These are phyloP conservation scores for Sphaerulina populicola DNA, from an alignment of 2,329 filamentous ascomycete species.

Conservation along the genomic window DNA sequence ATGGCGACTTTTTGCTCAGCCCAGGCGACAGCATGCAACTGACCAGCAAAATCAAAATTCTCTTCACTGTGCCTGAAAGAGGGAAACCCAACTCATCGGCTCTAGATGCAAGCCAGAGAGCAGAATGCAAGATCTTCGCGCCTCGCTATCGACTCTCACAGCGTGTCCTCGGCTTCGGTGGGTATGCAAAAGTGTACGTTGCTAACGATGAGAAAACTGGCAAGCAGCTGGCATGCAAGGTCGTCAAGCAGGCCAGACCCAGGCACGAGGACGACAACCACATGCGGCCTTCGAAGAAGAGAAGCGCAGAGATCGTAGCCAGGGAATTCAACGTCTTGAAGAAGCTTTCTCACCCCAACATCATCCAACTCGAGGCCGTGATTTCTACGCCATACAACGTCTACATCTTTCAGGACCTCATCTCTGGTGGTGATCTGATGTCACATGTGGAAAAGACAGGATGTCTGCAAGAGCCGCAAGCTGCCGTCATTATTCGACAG, in stretches of 20 bases:
- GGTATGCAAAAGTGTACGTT: conserved; percentile 48
- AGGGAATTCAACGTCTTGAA: conserved; percentile 45
- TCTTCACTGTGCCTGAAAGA: conserved; percentile 13
- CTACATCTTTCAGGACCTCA: conserved; percentile 54
- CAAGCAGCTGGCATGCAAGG: conserved; percentile 61
- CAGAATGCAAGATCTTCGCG: conserved; percentile 33
- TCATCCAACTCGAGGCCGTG: conserved; percentile 50
- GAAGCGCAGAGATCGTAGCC: conserved; percentile 7
- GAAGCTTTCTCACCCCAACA: conserved; percentile 52
- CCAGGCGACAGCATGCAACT: conserved; percentile 37
- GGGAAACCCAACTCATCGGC: neutral
- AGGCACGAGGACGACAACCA: neutral
- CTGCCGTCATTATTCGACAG: conserved; percentile 49
- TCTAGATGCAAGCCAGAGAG: conserved; percentile 4
- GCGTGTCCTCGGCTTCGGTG: conserved; percentile 48
- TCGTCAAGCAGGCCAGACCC: conserved; percentile 45
- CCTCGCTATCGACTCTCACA: conserved; percentile 44
- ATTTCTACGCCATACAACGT: conserved; percentile 47
- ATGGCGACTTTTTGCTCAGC: conserved; percentile 37
- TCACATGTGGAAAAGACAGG: conserved; percentile 49
- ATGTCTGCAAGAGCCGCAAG: conserved; percentile 43
- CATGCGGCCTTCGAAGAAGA: neutral
- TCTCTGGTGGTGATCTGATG: conserved; percentile 53
- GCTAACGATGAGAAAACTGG: conserved; percentile 46
- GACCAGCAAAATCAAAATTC: conserved; percentile 27